phyloP scores from a whole-genome alignment of 2,329 filamentous ascomycete species.

The Diaporthe citri region DNA sequence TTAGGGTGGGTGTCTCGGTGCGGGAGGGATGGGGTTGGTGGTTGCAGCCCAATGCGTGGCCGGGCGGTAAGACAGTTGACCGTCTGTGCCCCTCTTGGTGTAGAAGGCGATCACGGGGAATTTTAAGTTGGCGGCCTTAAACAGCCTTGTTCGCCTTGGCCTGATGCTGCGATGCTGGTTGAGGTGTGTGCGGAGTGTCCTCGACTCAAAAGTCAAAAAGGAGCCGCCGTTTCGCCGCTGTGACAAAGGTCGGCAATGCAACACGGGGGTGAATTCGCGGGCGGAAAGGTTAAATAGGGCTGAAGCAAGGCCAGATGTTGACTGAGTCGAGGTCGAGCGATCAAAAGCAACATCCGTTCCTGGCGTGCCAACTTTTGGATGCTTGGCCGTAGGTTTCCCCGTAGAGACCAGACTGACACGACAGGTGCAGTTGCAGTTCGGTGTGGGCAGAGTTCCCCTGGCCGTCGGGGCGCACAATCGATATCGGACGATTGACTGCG shows the following conservation, averaged over 20 bases:
- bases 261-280: conserved; percentile 7
- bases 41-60: conserved; percentile 32
- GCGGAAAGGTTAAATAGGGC: conserved; percentile 21
- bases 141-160: neutral
- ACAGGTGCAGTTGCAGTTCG: conserved; percentile 16
- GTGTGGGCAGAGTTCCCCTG: conserved; percentile 19
- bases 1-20: conserved; percentile 27
- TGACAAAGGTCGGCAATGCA: conserved; percentile 30
- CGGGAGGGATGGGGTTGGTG: conserved; percentile 31
- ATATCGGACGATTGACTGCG: conserved; percentile 26
- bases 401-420: conserved; percentile 18
- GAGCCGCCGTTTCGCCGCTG: conserved; percentile 28
- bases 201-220: conserved; percentile 18
- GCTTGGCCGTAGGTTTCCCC: conserved; percentile 8
- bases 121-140: conserved; percentile 17
- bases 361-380: conserved; percentile 25
- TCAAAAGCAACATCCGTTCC: conserved; percentile 16
- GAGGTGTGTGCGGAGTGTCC: neutral
- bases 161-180: neutral
- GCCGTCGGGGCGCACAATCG: conserved; percentile 16
- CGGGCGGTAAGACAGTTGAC: conserved; percentile 29
- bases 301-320: conserved; percentile 19
- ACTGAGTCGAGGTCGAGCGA: conserved; percentile 29
- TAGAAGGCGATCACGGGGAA: neutral
- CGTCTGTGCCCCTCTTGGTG: neutral